Percentiles rank a stretch among this genome's conserved stretches.
phyloP scores from a whole-genome alignment of 1,139 yeast species.

The Wickerhamomyces sp. region DNA sequence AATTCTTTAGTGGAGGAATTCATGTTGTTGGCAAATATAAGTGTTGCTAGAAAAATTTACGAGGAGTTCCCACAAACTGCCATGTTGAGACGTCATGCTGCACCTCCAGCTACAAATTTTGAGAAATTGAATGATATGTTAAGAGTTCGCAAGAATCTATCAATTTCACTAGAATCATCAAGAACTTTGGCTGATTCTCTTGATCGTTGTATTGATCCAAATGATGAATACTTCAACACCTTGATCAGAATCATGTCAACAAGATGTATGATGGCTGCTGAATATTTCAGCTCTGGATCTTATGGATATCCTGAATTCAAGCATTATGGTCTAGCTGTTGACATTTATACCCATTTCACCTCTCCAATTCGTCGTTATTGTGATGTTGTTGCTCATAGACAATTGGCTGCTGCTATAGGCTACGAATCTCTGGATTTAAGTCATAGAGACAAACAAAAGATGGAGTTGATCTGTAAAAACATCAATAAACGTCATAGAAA shows the following conservation, averaged over 20 bases:
- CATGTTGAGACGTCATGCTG: slow-evolving; percentile 93
- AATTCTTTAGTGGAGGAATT: slow-evolving; percentile 97
- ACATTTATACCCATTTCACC: slow-evolving; percentile 96
- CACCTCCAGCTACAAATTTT: slow-evolving; percentile 93
- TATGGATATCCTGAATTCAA: slow-evolving; percentile 89
- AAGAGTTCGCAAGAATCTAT: slow-evolving; percentile 74
- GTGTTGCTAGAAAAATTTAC: slow-evolving; percentile 89
- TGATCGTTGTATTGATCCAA: slow-evolving; percentile 76
- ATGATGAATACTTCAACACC: slow-evolving; percentile 90
- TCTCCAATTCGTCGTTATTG: slow-evolving; percentile 98
- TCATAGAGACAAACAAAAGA: slow-evolving; percentile 84
- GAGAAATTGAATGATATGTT: slow-evolving; percentile 87
- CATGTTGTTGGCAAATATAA: slow-evolving; percentile 94
- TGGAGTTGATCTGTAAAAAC: slow-evolving; percentile 85
- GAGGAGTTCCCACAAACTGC: slow-evolving; percentile 97
- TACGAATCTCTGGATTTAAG: slow-evolving; percentile 78
- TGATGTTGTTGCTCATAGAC: slow-evolving; percentile 96
- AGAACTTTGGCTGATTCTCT: slow-evolving; percentile 91
- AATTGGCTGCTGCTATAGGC: slow-evolving; percentile 94
- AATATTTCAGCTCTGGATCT: slow-evolving; percentile 92
- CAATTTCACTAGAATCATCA: slow-evolving; percentile 78
- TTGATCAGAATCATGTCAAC: slow-evolving; percentile 95
- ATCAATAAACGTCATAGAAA: slow-evolving; percentile 94
- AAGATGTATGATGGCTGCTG: slow-evolving; percentile 99
- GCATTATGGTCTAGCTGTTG: slow-evolving; percentile 97